A percentile compares a stretch with the other conserved stretches of the same genome.
These are phyloP conservation scores for Zopfia rhizophila DNA, from an alignment of 2,329 filamentous ascomycete genomes.

Conservation along the genomic window DNA sequence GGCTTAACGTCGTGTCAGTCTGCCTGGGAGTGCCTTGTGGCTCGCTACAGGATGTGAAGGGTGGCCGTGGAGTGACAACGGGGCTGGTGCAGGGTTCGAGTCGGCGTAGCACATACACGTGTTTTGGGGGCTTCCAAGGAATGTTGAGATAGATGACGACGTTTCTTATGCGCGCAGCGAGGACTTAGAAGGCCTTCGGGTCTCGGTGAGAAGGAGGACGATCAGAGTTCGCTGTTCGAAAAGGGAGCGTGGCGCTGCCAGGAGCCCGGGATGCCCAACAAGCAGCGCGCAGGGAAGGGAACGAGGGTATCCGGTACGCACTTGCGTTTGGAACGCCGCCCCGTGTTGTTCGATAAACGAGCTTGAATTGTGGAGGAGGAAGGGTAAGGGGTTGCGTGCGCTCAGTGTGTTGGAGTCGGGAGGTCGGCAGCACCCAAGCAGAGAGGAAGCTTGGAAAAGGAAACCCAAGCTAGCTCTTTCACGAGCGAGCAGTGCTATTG, in stretches of 20 bases:
- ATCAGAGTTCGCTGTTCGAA: no score
- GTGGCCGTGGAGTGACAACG: slow-evolving; percentile 1
- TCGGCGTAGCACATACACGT: slow-evolving; percentile 18
- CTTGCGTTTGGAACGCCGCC: background rate
- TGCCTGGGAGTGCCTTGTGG: slow-evolving; percentile 24
- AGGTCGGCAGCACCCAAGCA: background rate
- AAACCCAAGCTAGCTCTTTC: no score
- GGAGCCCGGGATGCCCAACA: background rate
- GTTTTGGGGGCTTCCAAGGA: no score
- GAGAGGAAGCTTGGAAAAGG: background rate
- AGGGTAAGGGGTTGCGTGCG: no score
- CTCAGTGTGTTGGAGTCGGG: background rate
- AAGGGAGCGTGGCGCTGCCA: background rate
- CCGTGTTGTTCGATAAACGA: slow-evolving; percentile 12
- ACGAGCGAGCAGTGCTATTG: no score
- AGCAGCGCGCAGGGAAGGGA: background rate
- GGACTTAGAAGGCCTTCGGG: background rate
- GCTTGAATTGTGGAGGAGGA: slow-evolving; percentile 2
- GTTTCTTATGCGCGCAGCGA: background rate
- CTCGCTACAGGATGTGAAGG: slow-evolving; percentile 11
- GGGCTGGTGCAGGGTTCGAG: slow-evolving; percentile 20
- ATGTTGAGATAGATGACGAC: no score
- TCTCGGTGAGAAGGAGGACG: background rate
- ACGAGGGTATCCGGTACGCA: no score
- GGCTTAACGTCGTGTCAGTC: slow-evolving; percentile 26